Percentiles rank a stretch among this genome's conserved stretches.
Evolutionary conservation across 345 rosid genomes (phyloP).

Genomic region (Arabidopsis thaliana): DNA sequence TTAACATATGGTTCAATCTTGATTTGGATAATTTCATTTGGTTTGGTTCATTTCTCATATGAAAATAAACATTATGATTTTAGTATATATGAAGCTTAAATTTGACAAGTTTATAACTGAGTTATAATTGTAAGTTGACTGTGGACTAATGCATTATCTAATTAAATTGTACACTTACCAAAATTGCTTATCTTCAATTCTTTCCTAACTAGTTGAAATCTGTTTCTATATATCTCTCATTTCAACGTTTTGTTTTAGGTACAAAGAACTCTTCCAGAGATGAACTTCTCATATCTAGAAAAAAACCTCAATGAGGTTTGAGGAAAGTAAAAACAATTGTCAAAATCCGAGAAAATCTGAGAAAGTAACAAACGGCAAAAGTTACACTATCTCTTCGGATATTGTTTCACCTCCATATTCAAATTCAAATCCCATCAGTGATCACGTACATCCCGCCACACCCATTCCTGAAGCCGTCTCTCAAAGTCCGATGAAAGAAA

Average conservation of each 20-base stretch:
- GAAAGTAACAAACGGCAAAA: constrained; percentile 18
- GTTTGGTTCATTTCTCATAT: constrained; percentile 14
- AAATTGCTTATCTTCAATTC: neutral
- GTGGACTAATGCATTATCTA: constrained; percentile 14
- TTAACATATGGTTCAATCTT: neutral
- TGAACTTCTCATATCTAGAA: neutral
- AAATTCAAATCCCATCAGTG: constrained; percentile 19
- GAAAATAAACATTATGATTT: too few species aligned
- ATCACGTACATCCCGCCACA: constrained; percentile 29
- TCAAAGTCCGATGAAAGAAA: constrained; percentile 15
- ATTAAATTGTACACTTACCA: neutral
- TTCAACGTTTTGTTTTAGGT: neutral
- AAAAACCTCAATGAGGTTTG: neutral
- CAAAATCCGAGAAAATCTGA: constrained; percentile 18
- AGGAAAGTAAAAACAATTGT: neutral
- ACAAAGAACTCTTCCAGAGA: neutral
- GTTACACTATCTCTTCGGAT: constrained; percentile 18
- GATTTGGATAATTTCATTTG: neutral
- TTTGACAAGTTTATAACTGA: constrained; percentile 25
- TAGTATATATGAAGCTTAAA: too few species aligned
- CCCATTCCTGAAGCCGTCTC: neutral
- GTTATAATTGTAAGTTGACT: constrained; percentile 2
- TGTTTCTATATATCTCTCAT: neutral
- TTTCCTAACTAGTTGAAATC: neutral
- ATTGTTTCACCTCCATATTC: constrained; percentile 9